A percentile compares a stretch with the other conserved stretches of the same genome.
Conservation (phyloP, 345 rosid genomes). For the Pelargonium nanum region DNA sequence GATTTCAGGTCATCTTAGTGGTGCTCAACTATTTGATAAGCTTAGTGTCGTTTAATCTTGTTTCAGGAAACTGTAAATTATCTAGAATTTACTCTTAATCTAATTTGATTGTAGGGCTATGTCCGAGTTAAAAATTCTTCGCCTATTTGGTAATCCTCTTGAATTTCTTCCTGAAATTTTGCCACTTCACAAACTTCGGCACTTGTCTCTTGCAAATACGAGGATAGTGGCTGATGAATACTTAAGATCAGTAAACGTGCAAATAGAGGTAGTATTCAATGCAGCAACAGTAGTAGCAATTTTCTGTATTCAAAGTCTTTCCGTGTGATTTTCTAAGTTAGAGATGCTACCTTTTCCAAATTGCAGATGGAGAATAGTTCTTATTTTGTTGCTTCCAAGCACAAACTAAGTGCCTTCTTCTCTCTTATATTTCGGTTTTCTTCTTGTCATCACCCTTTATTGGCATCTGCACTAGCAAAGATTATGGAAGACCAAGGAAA, state of each 20-base stretch:
- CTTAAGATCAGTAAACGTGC: slow-evolving; percentile 78
- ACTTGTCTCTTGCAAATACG: slow-evolving; percentile 85
- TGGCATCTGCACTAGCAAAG: slow-evolving; percentile 94
- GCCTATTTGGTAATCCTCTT: slow-evolving; percentile 92
- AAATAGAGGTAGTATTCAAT: slow-evolving; percentile 61
- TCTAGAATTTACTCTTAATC: slow-evolving; percentile 14
- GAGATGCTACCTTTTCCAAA: slow-evolving; percentile 14
- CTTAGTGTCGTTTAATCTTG: slow-evolving; percentile 4
- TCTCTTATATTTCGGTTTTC: slow-evolving; percentile 96
- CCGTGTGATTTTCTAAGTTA: slow-evolving; percentile 11
- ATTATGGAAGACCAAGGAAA: slow-evolving; percentile 95
- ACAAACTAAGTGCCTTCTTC: slow-evolving; percentile 96
- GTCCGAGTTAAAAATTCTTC: slow-evolving; percentile 71
- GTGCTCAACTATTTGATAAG: slow-evolving; percentile 7
- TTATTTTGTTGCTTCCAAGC: slow-evolving; percentile 84
- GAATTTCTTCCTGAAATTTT: slow-evolving; percentile 97
- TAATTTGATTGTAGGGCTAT: slow-evolving; percentile 67
- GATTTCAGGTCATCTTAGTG: slow-evolving; percentile 77
- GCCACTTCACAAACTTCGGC: slow-evolving; percentile 79
- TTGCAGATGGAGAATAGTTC: slow-evolving; percentile 84
- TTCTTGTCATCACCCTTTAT: slow-evolving; percentile 94
- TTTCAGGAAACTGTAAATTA: slow-evolving; percentile 15
- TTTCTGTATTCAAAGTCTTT: neutral
- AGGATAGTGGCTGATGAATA: slow-evolving; percentile 89
- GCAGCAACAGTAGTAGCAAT: neutral